Base-by-base conservation (phyloP, 1,284 basidiomycete species). In the Ganoderma leucocontextum region DNA sequence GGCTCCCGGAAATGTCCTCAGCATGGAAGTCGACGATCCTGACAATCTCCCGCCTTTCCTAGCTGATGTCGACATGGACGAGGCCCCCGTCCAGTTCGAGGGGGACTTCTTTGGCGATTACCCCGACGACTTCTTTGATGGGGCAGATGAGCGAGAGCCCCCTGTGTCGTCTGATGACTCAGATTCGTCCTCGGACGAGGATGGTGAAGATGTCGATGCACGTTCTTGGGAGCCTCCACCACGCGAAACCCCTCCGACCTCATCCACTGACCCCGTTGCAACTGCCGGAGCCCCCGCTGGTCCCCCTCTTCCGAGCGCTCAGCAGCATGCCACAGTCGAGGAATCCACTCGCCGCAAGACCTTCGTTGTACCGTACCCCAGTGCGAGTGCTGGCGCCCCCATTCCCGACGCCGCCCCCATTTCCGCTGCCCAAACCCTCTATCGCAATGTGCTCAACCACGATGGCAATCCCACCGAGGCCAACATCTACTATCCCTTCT, bases 401-500 rank as follows among this genome's bases (percentile, higher is more conserved):
- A 58, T 60, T n/a, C n/a, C n/a, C n/a, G n/a, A n/a, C n/a, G n/a
- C n/a, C n/a, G n/a, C n/a, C n/a, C n/a, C n/a, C n/a, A n/a, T n/a
- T n/a, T n/a, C n/a, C n/a, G n/a, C n/a, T n/a, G n/a, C 22, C n/a
- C 57, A 22, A 2, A 5, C 4, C 6, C 6, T 7, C 19, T n/a
- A n/a, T n/a, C 47, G 6, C n/a, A n/a, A n/a, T 36, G 55, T 19
- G 10, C 12, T 15, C 49, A 9, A 36, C n/a, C 25, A n/a, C n/a
- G n/a, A n/a, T n/a, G n/a, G n/a, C 38, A 33, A 44, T 29, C 5
- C 47, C 12, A 15, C n/a, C n/a, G n/a, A 4, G 4, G 49, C 35
- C 12, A n/a, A n/a, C 15, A 68, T 62, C 33, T 68, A 59, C 13
- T 49, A 49, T 7, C 67, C 67, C 13, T 68, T 68, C 44, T 8